Evolutionary conservation across 805 yeast genomes (phyloP).

Genomic region (Ogataea zsoltii): DNA sequence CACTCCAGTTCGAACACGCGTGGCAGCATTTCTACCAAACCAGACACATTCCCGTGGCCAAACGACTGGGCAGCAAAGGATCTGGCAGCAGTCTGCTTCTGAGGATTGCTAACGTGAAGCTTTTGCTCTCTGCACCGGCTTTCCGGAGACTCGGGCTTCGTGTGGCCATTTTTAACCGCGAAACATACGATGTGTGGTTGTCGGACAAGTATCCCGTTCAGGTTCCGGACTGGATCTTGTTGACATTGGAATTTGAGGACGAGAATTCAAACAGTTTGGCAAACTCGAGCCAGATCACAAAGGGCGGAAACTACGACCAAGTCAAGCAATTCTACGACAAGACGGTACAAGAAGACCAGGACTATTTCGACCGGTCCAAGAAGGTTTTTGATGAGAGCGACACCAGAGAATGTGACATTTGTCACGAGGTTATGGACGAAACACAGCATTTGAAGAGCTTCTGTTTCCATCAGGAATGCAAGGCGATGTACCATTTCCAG

Average conservation of each 20-base stretch:
- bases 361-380: constrained; percentile 20
- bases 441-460: constrained; percentile 20
- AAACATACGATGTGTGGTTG: constrained; percentile 37
- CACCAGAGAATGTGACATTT: constrained; percentile 16
- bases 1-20: constrained; percentile 82
- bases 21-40: constrained; percentile 75
- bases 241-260: constrained; percentile 16
- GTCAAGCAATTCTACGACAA: constrained; percentile 22
- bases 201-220: constrained; percentile 33
- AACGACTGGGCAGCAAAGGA: constrained; percentile 39
- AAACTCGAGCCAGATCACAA: constrained; percentile 9
- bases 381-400: constrained; percentile 9
- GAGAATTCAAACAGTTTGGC: not conserved
- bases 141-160: constrained; percentile 48
- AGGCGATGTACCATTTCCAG: constrained; percentile 33
- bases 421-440: constrained; percentile 15
- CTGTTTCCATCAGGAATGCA: constrained; percentile 32
- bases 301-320: constrained; percentile 35
- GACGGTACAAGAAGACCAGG: constrained; percentile 11
- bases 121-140: constrained; percentile 42
- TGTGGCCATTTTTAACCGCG: constrained; percentile 45
- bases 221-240: constrained; percentile 22
- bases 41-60: constrained; percentile 49
- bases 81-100: constrained; percentile 45
- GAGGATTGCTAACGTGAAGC: constrained; percentile 48